phyloP scores from a whole-genome alignment of 2,329 filamentous ascomycete genomes.

The Aspergillus fumigatiaffinis region DNA sequence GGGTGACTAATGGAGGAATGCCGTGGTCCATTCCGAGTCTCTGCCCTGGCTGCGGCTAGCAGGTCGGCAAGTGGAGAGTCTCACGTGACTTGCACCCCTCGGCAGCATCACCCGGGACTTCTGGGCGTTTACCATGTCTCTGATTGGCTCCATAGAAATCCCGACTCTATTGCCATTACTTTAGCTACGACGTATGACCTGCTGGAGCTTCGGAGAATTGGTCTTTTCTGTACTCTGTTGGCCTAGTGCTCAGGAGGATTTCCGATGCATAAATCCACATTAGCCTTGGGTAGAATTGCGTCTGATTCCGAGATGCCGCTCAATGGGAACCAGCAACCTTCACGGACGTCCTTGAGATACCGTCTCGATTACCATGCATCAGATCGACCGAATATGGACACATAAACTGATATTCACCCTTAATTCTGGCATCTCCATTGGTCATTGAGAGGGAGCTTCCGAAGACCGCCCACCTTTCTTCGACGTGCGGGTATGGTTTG shows the following conservation, averaged over 20 bases:
- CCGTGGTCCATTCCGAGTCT: conserved; percentile 24
- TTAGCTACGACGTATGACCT: background rate
- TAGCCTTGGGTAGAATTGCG: background rate
- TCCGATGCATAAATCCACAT: background rate
- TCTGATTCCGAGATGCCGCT: background rate
- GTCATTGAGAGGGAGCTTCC: background rate
- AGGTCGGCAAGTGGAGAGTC: conserved; percentile 29
- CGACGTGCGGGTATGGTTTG: background rate
- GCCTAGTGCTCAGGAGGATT: background rate
- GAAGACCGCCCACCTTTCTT: background rate
- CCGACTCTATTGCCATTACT: conserved; percentile 4
- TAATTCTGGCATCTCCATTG: background rate
- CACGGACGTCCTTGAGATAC: background rate
- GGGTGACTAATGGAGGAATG: conserved; percentile 11
- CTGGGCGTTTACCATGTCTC: background rate
- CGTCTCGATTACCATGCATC: background rate
- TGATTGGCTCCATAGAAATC: conserved; percentile 6
- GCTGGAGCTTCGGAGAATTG: background rate
- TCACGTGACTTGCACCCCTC: conserved; percentile 22
- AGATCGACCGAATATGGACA: background rate
- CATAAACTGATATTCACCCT: background rate
- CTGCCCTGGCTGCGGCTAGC: conserved; percentile 17
- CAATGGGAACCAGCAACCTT: background rate
- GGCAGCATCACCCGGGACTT: conserved; percentile 25
- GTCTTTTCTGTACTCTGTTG: background rate